phyloP scores from a whole-genome alignment of 1,284 basidiomycete species.

The Ceratobasidium sp. region DNA sequence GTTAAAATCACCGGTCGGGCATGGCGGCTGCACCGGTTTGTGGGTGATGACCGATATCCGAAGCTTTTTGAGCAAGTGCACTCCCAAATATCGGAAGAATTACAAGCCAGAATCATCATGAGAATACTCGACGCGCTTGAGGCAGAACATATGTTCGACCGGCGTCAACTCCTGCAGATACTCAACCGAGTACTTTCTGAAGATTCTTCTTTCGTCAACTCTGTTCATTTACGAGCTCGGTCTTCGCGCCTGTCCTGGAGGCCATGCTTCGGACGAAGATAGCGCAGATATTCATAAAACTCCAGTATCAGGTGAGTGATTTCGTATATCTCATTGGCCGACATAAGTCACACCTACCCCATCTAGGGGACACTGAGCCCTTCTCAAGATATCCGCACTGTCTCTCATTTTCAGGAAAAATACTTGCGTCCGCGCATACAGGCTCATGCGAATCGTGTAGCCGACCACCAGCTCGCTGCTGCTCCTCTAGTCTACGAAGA shows the following conservation, averaged over 20 bases:
- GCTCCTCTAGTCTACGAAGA: not conserved
- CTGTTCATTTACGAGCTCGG: not conserved
- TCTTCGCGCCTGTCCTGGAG: too few relatives aligned
- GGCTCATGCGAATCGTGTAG: constrained; percentile 11
- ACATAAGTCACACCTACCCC: not conserved
- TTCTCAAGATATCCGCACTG: not conserved
- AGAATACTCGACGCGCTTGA: not conserved
- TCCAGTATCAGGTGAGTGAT: not conserved
- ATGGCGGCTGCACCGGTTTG: too few relatives aligned
- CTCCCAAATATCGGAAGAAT: not conserved
- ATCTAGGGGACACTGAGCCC: not conserved
- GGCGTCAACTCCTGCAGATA: not conserved
- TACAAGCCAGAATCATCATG: not conserved
- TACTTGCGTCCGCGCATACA: constrained; percentile 1
- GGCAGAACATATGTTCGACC: not conserved
- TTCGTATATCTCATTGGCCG: not conserved
- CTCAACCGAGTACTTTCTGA: not conserved
- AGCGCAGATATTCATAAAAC: too few relatives aligned
- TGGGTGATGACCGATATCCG: not conserved
- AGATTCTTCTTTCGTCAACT: not conserved
- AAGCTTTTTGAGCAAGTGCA: not conserved
- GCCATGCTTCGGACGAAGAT: too few relatives aligned
- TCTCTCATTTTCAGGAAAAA: not conserved
- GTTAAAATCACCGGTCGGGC: too few relatives aligned
- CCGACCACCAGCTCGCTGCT: not conserved